phyloP scores from a whole-genome alignment of 192 early-diverging fungal species.

The Tieghemiomyces parasiticus region DNA sequence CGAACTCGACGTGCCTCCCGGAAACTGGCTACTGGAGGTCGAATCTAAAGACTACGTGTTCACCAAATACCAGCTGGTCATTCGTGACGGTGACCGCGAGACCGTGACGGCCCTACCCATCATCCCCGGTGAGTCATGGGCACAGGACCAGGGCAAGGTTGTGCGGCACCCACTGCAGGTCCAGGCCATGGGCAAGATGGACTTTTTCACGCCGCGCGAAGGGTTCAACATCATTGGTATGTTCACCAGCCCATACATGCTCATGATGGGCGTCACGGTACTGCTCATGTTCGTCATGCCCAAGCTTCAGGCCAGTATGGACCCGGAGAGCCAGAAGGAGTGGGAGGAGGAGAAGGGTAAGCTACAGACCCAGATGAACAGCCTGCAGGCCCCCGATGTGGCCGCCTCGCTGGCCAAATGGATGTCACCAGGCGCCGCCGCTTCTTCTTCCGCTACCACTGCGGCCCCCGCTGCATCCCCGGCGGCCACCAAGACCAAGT shows the following conservation, averaged over 20 bases:
- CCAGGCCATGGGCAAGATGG: constrained; percentile 22
- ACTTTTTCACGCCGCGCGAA: constrained; percentile 35
- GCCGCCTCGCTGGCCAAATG: constrained; percentile 9
- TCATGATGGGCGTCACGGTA: constrained; percentile 46
- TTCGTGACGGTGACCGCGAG: not conserved
- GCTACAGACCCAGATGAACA: constrained; percentile 7
- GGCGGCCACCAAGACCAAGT: too few species aligned
- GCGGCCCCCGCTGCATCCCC: too few species aligned
- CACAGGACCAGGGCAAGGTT: not conserved
- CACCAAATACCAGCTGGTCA: constrained; percentile 25
- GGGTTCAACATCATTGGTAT: constrained; percentile 40
- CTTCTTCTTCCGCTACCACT: too few species aligned
- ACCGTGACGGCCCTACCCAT: not conserved
- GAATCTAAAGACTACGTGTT: constrained; percentile 24
- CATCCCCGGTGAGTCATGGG: not conserved
- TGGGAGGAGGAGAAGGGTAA: constrained; percentile 17
- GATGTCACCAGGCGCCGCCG: constrained; percentile 3
- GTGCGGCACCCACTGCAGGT: constrained; percentile 24
- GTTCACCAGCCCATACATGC: constrained; percentile 49
- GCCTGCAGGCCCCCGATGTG: constrained; percentile 1
- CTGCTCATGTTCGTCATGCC: constrained; percentile 43
- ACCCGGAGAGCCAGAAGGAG: constrained; percentile 36
- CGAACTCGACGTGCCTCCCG: constrained; percentile 14
- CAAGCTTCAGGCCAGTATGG: constrained; percentile 41
- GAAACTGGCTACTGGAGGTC: constrained; percentile 28